Evolutionary conservation across 345 rosid genomes (phyloP).

Genomic region (Linum tenue): DNA sequence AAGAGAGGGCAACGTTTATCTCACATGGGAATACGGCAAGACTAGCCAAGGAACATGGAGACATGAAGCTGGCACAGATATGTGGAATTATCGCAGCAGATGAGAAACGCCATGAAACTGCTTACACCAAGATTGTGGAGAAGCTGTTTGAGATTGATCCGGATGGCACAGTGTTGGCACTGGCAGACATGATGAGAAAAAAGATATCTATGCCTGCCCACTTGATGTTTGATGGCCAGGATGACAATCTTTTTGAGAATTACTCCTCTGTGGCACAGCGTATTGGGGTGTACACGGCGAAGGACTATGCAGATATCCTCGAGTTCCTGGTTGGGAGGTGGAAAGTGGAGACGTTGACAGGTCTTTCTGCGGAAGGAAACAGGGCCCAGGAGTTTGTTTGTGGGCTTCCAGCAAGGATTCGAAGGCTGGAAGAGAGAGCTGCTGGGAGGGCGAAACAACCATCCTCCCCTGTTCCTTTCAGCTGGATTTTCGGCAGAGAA

Average conservation of each 20-base stretch:
- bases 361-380: constrained; percentile 23
- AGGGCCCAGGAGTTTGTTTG: constrained; percentile 30
- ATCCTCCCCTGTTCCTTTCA: constrained; percentile 43
- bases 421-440: constrained; percentile 74
- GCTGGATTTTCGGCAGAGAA: constrained; percentile 69
- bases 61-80: constrained; percentile 33
- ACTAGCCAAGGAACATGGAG: constrained; percentile 78
- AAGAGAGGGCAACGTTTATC: constrained; percentile 93
- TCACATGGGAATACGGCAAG: constrained; percentile 95
- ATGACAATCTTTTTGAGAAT: constrained; percentile 23
- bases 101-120: constrained; percentile 10
- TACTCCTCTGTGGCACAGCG: constrained; percentile 23
- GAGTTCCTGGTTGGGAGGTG: constrained; percentile 27
- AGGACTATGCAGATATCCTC: constrained; percentile 24
- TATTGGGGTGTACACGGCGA: constrained; percentile 26
- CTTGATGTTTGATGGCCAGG: constrained; percentile 30
- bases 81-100: constrained; percentile 11
- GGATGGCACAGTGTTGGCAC: constrained; percentile 27
- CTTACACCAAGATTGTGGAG: constrained; percentile 11
- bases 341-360: constrained; percentile 20
- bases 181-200: constrained; percentile 31
- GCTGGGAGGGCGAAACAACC: constrained; percentile 57
- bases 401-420: constrained; percentile 19
- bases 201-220: constrained; percentile 93
- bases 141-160: constrained; percentile 9